Conservation (phyloP, 345 rosid genomes). For the Melastoma malabathricum region DNA sequence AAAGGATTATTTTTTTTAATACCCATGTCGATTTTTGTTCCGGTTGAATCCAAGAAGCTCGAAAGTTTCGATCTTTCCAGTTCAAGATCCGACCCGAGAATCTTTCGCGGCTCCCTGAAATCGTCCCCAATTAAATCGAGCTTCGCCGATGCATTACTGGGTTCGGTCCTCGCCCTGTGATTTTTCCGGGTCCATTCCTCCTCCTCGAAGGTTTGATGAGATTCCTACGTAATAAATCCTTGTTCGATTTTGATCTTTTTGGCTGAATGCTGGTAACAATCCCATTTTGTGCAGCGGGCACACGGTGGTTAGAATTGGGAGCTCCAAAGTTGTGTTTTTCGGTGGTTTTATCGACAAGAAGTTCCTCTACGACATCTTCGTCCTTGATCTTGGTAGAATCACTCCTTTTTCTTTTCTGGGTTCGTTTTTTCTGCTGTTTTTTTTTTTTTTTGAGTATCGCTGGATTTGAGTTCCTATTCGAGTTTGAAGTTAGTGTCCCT, state of each 20-base stretch:
- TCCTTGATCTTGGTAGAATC: conserved; percentile 64
- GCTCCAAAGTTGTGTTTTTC: conserved; percentile 70
- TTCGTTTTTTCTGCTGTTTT: background rate
- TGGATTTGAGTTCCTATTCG: too few species aligned
- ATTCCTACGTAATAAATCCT: background rate
- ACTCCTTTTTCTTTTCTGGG: background rate
- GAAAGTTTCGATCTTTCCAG: background rate
- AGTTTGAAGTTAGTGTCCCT: too few species aligned
- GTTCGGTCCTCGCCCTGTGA: conserved; percentile 74
- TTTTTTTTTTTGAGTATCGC: background rate
- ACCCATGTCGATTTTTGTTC: too few species aligned
- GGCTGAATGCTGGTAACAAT: background rate
- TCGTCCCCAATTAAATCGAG: background rate
- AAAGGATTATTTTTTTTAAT: too few species aligned
- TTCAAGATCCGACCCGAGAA: background rate
- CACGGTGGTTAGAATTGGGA: conserved; percentile 59
- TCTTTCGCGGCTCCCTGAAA: background rate
- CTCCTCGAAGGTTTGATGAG: conserved; percentile 64
- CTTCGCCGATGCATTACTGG: conserved; percentile 66
- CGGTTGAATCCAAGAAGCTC: too few species aligned
- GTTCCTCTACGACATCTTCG: conserved; percentile 56
- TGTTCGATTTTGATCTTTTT: conserved; percentile 1
- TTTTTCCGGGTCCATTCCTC: conserved; percentile 63
- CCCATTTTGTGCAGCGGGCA: conserved; percentile 52
- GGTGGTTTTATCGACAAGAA: conserved; percentile 82